Evolutionary conservation across 1,139 yeast genomes (phyloP).

Genomic region (Geotrichum aggregatum): DNA sequence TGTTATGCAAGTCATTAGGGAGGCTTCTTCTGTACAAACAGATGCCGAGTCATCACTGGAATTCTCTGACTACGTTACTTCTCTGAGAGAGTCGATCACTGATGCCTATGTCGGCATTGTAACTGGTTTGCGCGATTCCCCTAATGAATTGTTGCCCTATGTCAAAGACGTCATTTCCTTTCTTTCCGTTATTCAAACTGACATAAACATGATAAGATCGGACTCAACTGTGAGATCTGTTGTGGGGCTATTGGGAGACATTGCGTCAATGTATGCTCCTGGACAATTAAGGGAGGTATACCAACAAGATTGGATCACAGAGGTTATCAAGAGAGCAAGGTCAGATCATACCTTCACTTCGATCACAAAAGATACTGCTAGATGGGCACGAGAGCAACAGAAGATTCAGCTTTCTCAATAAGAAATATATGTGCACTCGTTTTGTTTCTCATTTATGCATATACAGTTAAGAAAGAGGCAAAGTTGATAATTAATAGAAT

Average conservation of each 20-base stretch:
- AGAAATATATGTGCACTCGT: neutral
- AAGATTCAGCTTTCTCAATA: constrained; percentile 46
- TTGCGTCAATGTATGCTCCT: constrained; percentile 82
- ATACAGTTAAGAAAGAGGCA: neutral
- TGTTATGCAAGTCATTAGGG: constrained; percentile 67
- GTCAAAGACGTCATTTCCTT: constrained; percentile 68
- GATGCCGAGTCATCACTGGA: constrained; percentile 56
- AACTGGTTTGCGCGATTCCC: constrained; percentile 70
- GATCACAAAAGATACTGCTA: constrained; percentile 79
- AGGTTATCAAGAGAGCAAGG: constrained; percentile 71
- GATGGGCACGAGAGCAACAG: constrained; percentile 94
- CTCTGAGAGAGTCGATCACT: constrained; percentile 76
- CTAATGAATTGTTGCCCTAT: constrained; percentile 63
- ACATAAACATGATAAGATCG: constrained; percentile 53
- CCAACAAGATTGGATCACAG: constrained; percentile 71
- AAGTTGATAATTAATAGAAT: neutral
- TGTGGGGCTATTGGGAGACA: constrained; percentile 86
- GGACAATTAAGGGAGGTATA: constrained; percentile 67
- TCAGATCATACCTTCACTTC: constrained; percentile 56
- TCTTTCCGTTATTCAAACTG: constrained; percentile 56
- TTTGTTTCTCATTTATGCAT: constrained; percentile 4
- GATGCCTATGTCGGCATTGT: constrained; percentile 95
- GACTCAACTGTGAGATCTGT: constrained; percentile 73
- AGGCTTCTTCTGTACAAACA: constrained; percentile 51
- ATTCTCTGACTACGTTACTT: constrained; percentile 67